Evolutionary conservation across 1,139 yeast genomes (phyloP).

Genomic region (Scheffersomyces cryptocercus): DNA sequence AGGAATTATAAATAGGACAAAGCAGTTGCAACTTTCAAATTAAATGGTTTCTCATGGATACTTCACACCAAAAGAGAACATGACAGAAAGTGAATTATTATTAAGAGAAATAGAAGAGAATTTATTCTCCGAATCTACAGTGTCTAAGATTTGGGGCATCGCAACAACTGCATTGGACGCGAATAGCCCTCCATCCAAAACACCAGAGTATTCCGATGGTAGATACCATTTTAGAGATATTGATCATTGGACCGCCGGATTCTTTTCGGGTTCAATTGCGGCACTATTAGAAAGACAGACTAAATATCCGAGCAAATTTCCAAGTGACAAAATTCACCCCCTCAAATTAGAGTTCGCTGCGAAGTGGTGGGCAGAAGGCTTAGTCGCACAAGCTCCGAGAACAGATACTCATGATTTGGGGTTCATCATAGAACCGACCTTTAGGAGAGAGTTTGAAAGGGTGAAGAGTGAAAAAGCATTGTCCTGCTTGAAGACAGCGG

Average conservation of each 20-base stretch:
- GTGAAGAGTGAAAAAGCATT: constrained; percentile 13
- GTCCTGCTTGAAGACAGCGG: constrained; percentile 20
- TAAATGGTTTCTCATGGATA: too few relatives aligned
- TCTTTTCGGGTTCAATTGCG: constrained; percentile 25
- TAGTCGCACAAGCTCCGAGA: constrained; percentile 17
- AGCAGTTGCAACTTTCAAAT: too few relatives aligned
- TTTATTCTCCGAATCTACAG: constrained; percentile 10
- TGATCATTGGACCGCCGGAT: constrained; percentile 28
- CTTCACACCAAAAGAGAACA: too few relatives aligned
- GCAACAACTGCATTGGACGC: constrained; percentile 8
- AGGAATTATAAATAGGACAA: too few relatives aligned
- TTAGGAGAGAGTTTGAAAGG: constrained; percentile 19
- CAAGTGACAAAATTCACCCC: constrained; percentile 7
- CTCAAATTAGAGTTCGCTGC: constrained; percentile 19
- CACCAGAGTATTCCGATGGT: constrained; percentile 12
- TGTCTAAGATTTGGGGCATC: constrained; percentile 16
- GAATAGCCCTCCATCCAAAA: constrained; percentile 8
- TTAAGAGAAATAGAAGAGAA: constrained; percentile 6
- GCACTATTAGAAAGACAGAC: constrained; percentile 19
- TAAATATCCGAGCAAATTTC: constrained; percentile 11
- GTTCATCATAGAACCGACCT: constrained; percentile 23
- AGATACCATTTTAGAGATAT: constrained; percentile 16
- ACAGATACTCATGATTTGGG: constrained; percentile 30
- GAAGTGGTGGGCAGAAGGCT: constrained; percentile 19
- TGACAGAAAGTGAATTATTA: too few relatives aligned